Base-by-base conservation (phyloP, 768 basidiomycete genomes). In the Tylopilus sp. region DNA sequence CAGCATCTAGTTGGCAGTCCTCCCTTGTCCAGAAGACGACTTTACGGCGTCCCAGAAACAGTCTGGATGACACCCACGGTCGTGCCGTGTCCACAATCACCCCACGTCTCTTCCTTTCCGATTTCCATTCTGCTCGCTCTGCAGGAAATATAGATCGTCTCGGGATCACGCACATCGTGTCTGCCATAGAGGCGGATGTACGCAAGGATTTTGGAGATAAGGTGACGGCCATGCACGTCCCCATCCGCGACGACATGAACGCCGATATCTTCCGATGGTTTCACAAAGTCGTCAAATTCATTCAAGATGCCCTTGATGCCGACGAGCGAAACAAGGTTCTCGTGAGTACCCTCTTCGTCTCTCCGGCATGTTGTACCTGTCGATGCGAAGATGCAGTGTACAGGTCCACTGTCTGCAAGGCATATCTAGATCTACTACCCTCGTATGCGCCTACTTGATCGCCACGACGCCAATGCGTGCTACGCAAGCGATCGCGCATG, bases 391-490 rank as follows among this genome's bases (percentile, higher is more conserved):
- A 43, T 35, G 42, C 9, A n/a, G 17, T 30, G 38, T 4, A 47
- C 26, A 89, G 86, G 85, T 91, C 12, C 89, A 91, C 65, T 91
- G 89, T 64, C 67, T 82, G 36, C 81, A 83, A 67, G 89, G 89
- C 38, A 77, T 89, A 51, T 87, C 85, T 58, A 78, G 89, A 21
- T 87, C 85, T 39, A 78, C 88, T 1, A 88, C 86, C 5, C 78
- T 89, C 23, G 81, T 90, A 4, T 83, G 84, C 55, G 89, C 86
- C 47, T 91, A 88, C 68, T 71, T 86, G 39, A 68, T 84, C 18
- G 75, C 75, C 7, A 69, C 73, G 17, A 76, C 71, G 23, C 69
- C 72, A 17, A 82, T 86, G 80, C 64, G 66, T 5, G 73, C 79
- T 11, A 47, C 58, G 22, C 78, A 85, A 50, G 77, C 85, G 9